Conservation (phyloP, 768 basidiomycete genomes). For the Leccinum obscurum region DNA sequence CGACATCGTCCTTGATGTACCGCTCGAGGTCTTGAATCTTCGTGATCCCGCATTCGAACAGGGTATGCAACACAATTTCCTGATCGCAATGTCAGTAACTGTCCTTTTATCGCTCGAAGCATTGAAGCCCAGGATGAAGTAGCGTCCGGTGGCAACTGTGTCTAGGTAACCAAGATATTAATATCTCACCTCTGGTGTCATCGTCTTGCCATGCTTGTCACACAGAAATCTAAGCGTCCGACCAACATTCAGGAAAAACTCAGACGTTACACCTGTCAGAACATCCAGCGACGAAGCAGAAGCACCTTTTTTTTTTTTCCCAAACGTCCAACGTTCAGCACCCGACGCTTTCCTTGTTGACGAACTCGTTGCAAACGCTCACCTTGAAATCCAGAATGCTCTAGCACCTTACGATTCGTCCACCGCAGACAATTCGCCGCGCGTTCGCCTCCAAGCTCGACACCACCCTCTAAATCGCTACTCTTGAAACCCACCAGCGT, state of each 20-base stretch:
- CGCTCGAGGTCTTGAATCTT: conserved; percentile 78
- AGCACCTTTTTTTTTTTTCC: conserved; percentile 47
- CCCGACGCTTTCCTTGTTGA: background rate
- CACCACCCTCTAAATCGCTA: conserved; percentile 18
- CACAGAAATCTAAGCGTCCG: conserved; percentile 77
- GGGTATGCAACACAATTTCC: conserved; percentile 91
- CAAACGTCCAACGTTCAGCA: conserved; percentile 6
- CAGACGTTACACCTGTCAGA: conserved; percentile 70
- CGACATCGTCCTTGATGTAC: conserved; percentile 87
- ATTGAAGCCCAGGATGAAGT: background rate
- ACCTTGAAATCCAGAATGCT: conserved; percentile 95
- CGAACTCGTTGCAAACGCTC: conserved; percentile 23
- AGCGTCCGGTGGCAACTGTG: background rate
- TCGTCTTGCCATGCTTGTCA: conserved; percentile 76
- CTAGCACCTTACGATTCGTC: conserved; percentile 76
- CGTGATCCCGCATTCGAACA: conserved; percentile 86
- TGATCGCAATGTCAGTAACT: conserved; percentile 33
- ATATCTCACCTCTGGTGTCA: conserved; percentile 78
- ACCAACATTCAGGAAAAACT: conserved; percentile 85
- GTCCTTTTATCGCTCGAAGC: conserved; percentile 1
- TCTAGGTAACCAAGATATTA: conserved; percentile 17
- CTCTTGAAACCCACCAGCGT: conserved; percentile 22
- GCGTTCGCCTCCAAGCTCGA: conserved; percentile 61
- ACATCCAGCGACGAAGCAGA: conserved; percentile 79
- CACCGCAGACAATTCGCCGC: conserved; percentile 67